phyloP scores from a whole-genome alignment of 129 eudicot species.

The sunflower (Helianthus annuus) region HanXRQr2.0-SUNRISE NC_035445.2:152431581-152432080 shows the following conservation, averaged over 20 bases:
- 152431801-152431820: conserved; percentile 7
- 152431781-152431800: conserved; percentile 34
- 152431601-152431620: not conserved
- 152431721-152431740: conserved; percentile 37
- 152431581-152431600: no score
- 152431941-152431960: not conserved
- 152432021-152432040: conserved; percentile 12
- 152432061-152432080: conserved; percentile 1
- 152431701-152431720: not conserved
- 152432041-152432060: conserved; percentile 4
- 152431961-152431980: not conserved
- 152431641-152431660: not conserved
- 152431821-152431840: not conserved
- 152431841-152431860: conserved; percentile 41
- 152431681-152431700: not conserved
- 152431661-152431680: not conserved
- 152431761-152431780: conserved; percentile 28
- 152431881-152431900: conserved; percentile 24
- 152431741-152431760: conserved; percentile 45
- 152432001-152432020: conserved; percentile 11
- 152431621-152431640: no score
- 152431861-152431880: conserved; percentile 34
- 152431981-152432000: conserved; percentile 13
- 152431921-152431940: conserved; percentile 1
- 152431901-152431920: conserved; percentile 35